Evolutionary conservation across 495 filamentous ascomycete species (phyloP), one percentile per base, ranked within the genome.

Genomic region (Lepraria neglecta): DNA sequence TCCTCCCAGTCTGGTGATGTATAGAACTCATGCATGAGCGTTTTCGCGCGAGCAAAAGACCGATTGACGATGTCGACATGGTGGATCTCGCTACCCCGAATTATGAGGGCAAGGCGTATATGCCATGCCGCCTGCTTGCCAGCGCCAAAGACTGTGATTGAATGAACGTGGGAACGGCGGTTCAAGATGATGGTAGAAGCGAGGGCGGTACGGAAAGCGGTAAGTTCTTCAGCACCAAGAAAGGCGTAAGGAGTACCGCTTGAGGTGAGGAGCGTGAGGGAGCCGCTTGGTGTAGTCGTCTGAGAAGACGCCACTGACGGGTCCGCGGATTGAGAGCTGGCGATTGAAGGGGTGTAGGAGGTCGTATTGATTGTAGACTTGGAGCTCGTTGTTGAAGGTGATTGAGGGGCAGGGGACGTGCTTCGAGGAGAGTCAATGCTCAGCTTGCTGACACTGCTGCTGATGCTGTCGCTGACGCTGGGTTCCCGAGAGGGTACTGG

Each of bases 61-160:
- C 82, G 83, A 69, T 90, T 92, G 64, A 95, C 81, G 65, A 96
- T 87, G 74, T 87, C 84, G 17, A 96, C 80, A 52, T 86, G 81
- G 62, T 85, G 82, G 65, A 95, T 86, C 6, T 88, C 89, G 15
- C 72, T 63, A 0, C 87, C 85, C 17, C 87, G 84, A 15, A 95
- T 77, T 21, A 90, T 78, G 27, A 98, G 76, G 0, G 90, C 83
- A 14, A 96, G 80, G 0, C 91, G 88, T 56, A 92, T 83, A 72
- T 96, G 91, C 92, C 92, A 98, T 72, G 89, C 90, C 12, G 94
- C 94, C 73, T 96, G 92, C 63, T 85, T 82, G 27, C 92, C 92
- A 14, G 87, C 84, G n/a, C 92, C 94, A 70, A 98, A 97, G 55
- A 95, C 86, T 31, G 85, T 81, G 3, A 96, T 64, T 12, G 85